phyloP scores from a whole-genome alignment of 441 rosid genomes.

The Syzygium malaccense region DNA sequence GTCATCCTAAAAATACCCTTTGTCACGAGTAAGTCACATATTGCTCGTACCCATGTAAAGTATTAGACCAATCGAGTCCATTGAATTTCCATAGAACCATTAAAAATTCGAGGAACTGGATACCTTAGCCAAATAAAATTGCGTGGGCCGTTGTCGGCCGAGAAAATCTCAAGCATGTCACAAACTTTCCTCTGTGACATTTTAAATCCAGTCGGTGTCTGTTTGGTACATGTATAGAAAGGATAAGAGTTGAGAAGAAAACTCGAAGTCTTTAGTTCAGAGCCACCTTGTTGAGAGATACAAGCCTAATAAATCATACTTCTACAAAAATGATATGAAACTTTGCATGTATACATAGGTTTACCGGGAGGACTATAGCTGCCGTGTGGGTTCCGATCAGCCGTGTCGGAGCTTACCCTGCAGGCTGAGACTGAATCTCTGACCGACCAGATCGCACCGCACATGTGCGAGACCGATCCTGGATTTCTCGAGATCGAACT shows the following conservation, averaged over 20 bases:
- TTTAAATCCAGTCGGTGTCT: background rate
- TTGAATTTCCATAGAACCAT: background rate
- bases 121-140: background rate
- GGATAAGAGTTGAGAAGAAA: background rate
- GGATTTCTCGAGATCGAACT: constrained; percentile 71
- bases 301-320: background rate
- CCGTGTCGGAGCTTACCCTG: background rate
- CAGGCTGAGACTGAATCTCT: constrained; percentile 41
- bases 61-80: background rate
- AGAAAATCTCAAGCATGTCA: background rate
- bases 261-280: background rate
- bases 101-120: background rate
- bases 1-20: background rate
- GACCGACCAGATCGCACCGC: constrained; percentile 68
- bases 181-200: background rate
- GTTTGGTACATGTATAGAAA: background rate
- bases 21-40: background rate
- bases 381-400: background rate
- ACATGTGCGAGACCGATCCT: constrained; percentile 69
- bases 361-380: background rate
- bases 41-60: background rate
- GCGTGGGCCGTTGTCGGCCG: background rate
- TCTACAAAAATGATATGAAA: background rate
- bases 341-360: background rate
- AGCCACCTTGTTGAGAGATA: background rate